Base-by-base conservation (phyloP, 805 yeast species). In the Lipomyces kockii region DNA sequence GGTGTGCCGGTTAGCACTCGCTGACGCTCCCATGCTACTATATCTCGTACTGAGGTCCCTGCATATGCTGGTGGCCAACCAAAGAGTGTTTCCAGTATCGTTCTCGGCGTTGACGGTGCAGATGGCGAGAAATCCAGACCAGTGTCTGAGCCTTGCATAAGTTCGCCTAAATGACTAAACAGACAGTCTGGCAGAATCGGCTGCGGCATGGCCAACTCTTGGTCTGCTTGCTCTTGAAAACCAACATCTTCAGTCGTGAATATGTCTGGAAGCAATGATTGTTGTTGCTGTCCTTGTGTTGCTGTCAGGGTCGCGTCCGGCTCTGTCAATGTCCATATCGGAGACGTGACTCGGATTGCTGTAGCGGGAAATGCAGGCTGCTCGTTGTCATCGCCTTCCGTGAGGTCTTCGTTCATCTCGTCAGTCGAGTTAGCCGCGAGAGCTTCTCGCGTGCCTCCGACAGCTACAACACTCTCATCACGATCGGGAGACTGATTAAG, bases 131-230 rank as follows among this genome's bases (percentile, higher is more conserved):
- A 32, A 17, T 51, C 63, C 17, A 66, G 60, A 3, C 60, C 63
- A 17, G 39, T 17, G n/a, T 37, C 59, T 6, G 70, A 66, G 8
- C 34, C 57, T 60, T 65, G 69, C 68, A 69, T 69, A 27, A 69
- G 55, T 12, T 66, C 67, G 34, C 71, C 72, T 6, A 69, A 55
- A 25, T 62, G 60, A 29, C 49, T 35, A 57, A 69, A 69, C 51
- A 69, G 34, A 34, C 72, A 69, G 43, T 69, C 72, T 1, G 72
- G 72, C 9, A 69, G 55, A 35, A 69, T 69, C 32, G 72, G 68
- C 25, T 69, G 71, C 25, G 71, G 71, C n/a, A 66, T 55, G 17
- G 58, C 62, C 9, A 49, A 56, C 22, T 57, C 66, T 8, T 17
- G 49, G 22, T n/a, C 49, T 5, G 22, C 49, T n/a, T 8, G 49